phyloP scores from a whole-genome alignment of 1,284 basidiomycete genomes.

The Ustilago shanxiensis region DNA sequence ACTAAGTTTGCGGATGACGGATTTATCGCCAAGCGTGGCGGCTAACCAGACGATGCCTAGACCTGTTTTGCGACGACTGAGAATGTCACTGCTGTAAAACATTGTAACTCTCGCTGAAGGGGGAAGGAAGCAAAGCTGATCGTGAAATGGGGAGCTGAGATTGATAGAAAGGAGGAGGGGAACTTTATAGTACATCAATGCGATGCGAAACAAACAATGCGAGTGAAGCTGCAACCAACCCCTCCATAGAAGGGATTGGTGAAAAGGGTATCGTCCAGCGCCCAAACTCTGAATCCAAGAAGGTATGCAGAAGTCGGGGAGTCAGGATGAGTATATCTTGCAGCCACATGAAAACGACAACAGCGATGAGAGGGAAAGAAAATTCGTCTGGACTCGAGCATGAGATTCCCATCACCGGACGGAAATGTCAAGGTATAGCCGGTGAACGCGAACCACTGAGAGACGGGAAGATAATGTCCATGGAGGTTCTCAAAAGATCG shows the following conservation, averaged over 20 bases:
- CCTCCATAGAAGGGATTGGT: neutral
- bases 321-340: constrained; percentile 34
- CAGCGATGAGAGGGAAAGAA: neutral
- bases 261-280: constrained; percentile 29
- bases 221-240: constrained; percentile 18
- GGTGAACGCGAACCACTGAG: neutral
- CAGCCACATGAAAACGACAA: constrained; percentile 2
- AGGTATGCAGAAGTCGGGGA: neutral
- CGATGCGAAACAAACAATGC: constrained; percentile 10
- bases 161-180: neutral
- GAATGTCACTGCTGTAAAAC: constrained; percentile 62
- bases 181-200: neutral
- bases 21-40: constrained; percentile 54
- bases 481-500: constrained; percentile 8
- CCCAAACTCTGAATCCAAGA: neutral
- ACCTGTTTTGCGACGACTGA: constrained; percentile 46
- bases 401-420: neutral
- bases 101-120: constrained; percentile 13
- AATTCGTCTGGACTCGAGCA: constrained; percentile 3
- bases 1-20: constrained; percentile 42
- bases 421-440: constrained; percentile 4
- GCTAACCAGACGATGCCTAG: constrained; percentile 66
- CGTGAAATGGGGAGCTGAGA: constrained; percentile 5
- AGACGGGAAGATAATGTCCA: neutral
- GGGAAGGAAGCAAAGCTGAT: neutral